These are phyloP conservation scores for Dothistroma septosporum DNA, from an alignment of 2,329 filamentous ascomycete genomes.

Conservation along the genomic window DNA sequence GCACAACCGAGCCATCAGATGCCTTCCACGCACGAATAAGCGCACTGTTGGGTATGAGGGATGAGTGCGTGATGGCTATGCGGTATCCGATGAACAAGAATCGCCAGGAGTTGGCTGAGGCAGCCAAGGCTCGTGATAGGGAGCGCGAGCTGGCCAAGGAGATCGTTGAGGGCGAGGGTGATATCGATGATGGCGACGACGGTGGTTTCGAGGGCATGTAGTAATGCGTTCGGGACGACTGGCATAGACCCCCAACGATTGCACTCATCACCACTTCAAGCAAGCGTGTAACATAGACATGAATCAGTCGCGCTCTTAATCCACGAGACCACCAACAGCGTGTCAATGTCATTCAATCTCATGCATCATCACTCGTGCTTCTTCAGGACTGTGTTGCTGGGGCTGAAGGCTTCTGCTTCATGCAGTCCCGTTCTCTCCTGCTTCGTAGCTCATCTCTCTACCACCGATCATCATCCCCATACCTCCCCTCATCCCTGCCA, in stretches of 20 bases:
- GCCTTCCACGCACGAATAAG: conserved; percentile 96
- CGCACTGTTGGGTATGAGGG: conserved; percentile 85
- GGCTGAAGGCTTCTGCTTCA: too few species aligned
- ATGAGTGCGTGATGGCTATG: conserved; percentile 99
- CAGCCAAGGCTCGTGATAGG: conserved; percentile 93
- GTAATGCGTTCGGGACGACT: background rate
- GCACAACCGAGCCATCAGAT: conserved; percentile 90
- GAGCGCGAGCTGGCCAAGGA: conserved; percentile 98
- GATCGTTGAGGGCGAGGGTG: conserved; percentile 94
- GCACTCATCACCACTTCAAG: conserved; percentile 1
- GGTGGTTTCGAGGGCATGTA: conserved; percentile 97
- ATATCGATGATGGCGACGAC: conserved; percentile 84
- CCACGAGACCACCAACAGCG: background rate
- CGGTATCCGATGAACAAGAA: conserved; percentile 99
- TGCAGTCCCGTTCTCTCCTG: background rate
- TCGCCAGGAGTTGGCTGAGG: conserved; percentile 92
- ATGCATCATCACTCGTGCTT: background rate
- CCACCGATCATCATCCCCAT: conserved; percentile 23
- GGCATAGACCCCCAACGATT: background rate
- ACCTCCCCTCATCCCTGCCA: conserved; percentile 35
- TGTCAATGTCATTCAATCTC: background rate
- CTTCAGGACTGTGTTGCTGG: background rate
- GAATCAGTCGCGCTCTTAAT: conserved; percentile 1
- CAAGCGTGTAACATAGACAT: conserved; percentile 10
- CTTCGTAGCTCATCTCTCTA: background rate